A percentile compares a stretch with the other conserved stretches of the same genome.
phyloP scores from a whole-genome alignment of 192 early-diverging fungal genomes.

The Fimicolochytrium jonesii region DNA sequence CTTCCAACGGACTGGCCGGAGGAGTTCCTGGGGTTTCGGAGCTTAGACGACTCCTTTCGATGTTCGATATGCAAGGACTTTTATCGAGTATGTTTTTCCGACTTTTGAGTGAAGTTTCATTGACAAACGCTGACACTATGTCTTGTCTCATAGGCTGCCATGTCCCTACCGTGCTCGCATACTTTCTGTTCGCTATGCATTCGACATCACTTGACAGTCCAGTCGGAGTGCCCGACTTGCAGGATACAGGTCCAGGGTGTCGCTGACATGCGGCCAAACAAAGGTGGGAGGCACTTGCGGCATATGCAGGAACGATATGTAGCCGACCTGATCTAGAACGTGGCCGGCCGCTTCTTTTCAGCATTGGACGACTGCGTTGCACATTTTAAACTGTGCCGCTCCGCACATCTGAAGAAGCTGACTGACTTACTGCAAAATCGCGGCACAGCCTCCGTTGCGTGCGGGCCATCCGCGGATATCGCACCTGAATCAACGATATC shows the following conservation, averaged over 20 bases:
- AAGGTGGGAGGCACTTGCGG: constrained; percentile 15
- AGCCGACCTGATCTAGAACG: no score
- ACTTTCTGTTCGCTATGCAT: constrained; percentile 78
- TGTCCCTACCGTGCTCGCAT: constrained; percentile 54
- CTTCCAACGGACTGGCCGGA: constrained; percentile 63
- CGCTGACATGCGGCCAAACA: constrained; percentile 21
- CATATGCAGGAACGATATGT: no score
- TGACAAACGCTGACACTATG: background rate
- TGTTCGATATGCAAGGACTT: constrained; percentile 78
- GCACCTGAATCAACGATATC: background rate
- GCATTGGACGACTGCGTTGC: background rate
- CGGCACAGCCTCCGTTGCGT: no score
- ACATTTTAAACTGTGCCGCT: background rate
- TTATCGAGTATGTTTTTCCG: constrained; percentile 54
- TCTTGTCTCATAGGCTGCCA: constrained; percentile 3
- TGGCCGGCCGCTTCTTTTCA: background rate
- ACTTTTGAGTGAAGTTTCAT: background rate
- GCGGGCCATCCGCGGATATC: no score
- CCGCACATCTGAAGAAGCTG: background rate
- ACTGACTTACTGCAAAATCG: background rate
- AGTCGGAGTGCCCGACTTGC: constrained; percentile 66
- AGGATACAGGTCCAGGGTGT: constrained; percentile 30
- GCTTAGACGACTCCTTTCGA: constrained; percentile 63
- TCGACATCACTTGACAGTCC: constrained; percentile 53
- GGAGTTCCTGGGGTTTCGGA: constrained; percentile 36